Evolutionary conservation across 805 yeast species (phyloP), one percentile per base, ranked within the genome.

Genomic region (Wickerhamiella occidentalis): DNA sequence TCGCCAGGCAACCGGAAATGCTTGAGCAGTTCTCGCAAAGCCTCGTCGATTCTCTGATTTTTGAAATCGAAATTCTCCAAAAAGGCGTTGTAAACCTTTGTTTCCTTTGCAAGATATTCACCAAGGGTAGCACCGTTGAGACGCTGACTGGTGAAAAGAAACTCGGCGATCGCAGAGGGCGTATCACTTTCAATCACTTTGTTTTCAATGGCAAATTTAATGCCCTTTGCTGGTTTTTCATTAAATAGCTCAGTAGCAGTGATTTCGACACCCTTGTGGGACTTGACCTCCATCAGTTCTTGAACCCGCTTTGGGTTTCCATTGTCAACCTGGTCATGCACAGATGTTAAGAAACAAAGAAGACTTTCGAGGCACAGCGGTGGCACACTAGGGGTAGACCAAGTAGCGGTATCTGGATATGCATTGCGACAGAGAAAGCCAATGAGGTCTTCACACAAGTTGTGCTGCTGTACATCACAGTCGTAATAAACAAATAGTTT

Each of bases 1-100:
- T 92, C 99, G 52, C 99, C 99, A 1, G 97, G 97, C 45, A 92
- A 72, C 63, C 98, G 76, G 61, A 92, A 90, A 18, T 83, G 76
- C 50, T 84, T 82, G 56, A 94, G 70, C 52, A 92, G 64, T 50
- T 84, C 72, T 59, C 99, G 75, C 47, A 92, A 69, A 0, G 96
- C 96, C 64, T 90, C 96, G 64, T 92, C 99, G 2, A 94, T 90
- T 59, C 98, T 73, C 56, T 83, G 69, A 17, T 77, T 82, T 33
- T 71, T 68, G 61, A 88, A 88, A 51, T 88, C 90, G 62, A 90
- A 82, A 49, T 78, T 64, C 1, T 70, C 68, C 55, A 90, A 75
- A 60, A 86, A 92, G 44, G 74, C 69, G 45, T 70, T 70, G 55
- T 90, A 68, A 5, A 88, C 65, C 58, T 82, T 85, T 2, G 72